phyloP scores from a whole-genome alignment of 2,329 filamentous ascomycete species.

The Colletotrichum gigasporum region DNA sequence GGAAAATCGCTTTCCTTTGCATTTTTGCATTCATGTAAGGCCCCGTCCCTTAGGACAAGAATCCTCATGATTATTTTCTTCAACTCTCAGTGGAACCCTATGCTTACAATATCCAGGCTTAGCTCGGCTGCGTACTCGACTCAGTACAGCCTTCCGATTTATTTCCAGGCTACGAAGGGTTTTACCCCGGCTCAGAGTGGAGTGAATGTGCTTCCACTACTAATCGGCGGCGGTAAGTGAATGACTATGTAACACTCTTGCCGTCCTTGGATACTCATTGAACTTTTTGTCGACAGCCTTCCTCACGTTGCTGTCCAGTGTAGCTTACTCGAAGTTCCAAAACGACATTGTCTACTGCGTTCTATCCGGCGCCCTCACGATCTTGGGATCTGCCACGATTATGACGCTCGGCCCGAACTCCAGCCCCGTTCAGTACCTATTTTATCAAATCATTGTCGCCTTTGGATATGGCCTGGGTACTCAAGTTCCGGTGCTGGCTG shows the following conservation, averaged over 20 bases:
- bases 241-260: background rate
- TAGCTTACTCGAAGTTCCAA: background rate
- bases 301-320: background rate
- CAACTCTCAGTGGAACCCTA: no score
- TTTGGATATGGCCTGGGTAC: background rate
- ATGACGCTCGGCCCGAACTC: background rate
- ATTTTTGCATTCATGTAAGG: background rate
- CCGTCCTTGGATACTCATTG: no score
- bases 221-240: background rate
- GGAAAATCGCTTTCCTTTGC: background rate
- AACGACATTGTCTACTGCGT: background rate
- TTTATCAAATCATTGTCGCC: background rate
- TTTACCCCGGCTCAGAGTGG: background rate
- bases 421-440: background rate
- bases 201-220: background rate
- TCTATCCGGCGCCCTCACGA: background rate
- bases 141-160: conserved; percentile 51
- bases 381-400: background rate
- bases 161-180: conserved; percentile 55
- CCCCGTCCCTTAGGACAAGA: no score
- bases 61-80: no score
- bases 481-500: background rate
- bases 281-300: background rate
- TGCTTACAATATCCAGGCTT: background rate
- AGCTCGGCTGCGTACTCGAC: background rate